These are phyloP conservation scores for Aspergillus incahuasiensis DNA, from an alignment of 495 filamentous ascomycete species.

Conservation along the genomic window DNA sequence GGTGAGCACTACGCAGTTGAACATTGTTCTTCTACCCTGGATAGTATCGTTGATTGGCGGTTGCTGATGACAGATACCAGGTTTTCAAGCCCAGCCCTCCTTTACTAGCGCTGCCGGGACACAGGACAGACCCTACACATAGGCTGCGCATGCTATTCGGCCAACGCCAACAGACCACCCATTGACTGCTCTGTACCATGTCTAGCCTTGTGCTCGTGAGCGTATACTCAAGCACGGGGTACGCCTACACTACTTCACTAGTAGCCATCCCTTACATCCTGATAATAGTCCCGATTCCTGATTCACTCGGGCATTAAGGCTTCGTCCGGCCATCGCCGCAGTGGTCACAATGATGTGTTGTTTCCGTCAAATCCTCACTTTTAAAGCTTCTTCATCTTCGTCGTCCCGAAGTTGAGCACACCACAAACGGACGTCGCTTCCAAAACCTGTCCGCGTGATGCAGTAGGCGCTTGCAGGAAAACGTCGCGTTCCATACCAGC, in stretches of 20 bases:
- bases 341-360: background rate
- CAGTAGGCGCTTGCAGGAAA: too few species aligned
- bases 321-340: background rate
- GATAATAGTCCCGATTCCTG: conserved; percentile 13
- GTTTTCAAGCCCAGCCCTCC: too few species aligned
- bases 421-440: background rate
- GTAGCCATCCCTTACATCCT: conserved; percentile 8
- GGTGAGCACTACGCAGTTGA: background rate
- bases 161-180: background rate
- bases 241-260: background rate
- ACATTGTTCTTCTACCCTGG: background rate
- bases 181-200: too few species aligned
- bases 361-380: background rate
- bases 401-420: background rate
- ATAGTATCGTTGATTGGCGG: background rate
- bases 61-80: background rate
- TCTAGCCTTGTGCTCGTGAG: background rate
- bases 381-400: background rate
- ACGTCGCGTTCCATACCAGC: too few species aligned
- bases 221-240: background rate
- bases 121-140: too few species aligned
- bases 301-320: conserved; percentile 11
- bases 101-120: too few species aligned
- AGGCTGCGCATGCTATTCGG: background rate
- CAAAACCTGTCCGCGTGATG: background rate